Percentiles rank a stretch among this genome's conserved stretches.
phyloP scores from a whole-genome alignment of 805 yeast genomes.

The Yarrowia hollandica region DNA sequence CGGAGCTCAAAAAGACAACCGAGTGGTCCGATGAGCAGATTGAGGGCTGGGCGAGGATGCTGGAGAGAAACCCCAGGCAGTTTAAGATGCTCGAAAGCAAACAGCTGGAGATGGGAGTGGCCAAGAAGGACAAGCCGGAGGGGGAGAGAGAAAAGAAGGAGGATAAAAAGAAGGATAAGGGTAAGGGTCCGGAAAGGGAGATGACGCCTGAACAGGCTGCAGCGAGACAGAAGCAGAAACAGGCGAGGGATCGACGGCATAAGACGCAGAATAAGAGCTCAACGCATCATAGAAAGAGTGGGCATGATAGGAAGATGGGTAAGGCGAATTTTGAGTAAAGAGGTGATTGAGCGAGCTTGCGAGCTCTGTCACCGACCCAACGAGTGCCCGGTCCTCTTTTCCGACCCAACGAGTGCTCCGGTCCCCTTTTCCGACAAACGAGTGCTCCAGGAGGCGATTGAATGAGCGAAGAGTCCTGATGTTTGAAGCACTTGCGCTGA shows the following conservation, averaged over 20 bases:
- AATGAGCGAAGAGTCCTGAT: too few relatives aligned
- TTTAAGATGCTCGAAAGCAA: constrained; percentile 20
- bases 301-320: constrained; percentile 24
- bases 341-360: too few relatives aligned
- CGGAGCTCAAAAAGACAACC: constrained; percentile 52
- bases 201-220: constrained; percentile 19
- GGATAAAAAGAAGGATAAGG: not conserved
- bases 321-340: constrained; percentile 7
- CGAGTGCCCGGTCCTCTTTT: too few relatives aligned
- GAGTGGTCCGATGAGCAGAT: constrained; percentile 87
- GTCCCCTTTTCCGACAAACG: too few relatives aligned
- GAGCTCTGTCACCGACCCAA: too few relatives aligned
- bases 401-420: too few relatives aligned
- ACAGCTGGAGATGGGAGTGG: constrained; percentile 7
- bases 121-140: constrained; percentile 5
- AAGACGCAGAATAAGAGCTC: constrained; percentile 27
- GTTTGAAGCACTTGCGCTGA: too few relatives aligned
- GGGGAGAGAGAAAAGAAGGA: not conserved
- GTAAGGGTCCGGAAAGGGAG: not conserved
- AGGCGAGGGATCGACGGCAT: constrained; percentile 26
- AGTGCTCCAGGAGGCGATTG: too few relatives aligned
- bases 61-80: constrained; percentile 63
- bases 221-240: constrained; percentile 14
- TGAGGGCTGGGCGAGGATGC: constrained; percentile 88
- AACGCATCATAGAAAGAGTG: constrained; percentile 25